Evolutionary conservation across 441 rosid species (phyloP).

Genomic region (Jatropha multifida): DNA sequence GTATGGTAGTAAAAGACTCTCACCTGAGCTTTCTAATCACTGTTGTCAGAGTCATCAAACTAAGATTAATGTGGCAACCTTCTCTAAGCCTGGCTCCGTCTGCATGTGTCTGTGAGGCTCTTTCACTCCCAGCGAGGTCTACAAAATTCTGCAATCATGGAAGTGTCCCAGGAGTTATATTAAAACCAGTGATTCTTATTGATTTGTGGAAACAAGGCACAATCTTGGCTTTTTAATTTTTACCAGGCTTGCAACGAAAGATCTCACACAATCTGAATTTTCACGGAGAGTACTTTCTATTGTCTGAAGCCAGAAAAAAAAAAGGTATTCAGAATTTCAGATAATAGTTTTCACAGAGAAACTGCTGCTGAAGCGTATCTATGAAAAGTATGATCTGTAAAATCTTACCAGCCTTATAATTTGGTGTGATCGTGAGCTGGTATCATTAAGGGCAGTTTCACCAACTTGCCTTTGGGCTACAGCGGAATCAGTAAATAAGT

Average conservation of each 20-base stretch:
- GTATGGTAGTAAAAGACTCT: slow-evolving; percentile 10
- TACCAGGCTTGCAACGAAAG: slow-evolving; percentile 96
- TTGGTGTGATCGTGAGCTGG: slow-evolving; percentile 96
- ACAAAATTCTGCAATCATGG: slow-evolving; percentile 78
- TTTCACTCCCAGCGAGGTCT: slow-evolving; percentile 98
- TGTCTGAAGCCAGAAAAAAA: slow-evolving; percentile 49
- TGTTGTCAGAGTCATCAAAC: slow-evolving; percentile 97
- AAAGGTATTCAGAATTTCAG: slow-evolving; percentile 10
- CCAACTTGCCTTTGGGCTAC: slow-evolving; percentile 99
- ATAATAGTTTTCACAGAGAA: slow-evolving; percentile 21
- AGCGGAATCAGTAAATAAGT: slow-evolving; percentile 19
- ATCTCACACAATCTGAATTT: slow-evolving; percentile 92
- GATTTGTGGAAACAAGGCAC: slow-evolving; percentile 2
- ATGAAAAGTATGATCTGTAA: slow-evolving; percentile 14
- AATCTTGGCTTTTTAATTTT: slow-evolving; percentile 6
- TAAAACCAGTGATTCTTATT: neutral
- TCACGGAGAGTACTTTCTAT: slow-evolving; percentile 91
- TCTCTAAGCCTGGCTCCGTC: slow-evolving; percentile 96
- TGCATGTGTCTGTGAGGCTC: slow-evolving; percentile 95
- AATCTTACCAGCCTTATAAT: slow-evolving; percentile 83
- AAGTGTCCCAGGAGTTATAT: slow-evolving; percentile 8
- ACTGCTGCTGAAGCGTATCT: neutral
- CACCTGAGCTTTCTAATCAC: slow-evolving; percentile 97
- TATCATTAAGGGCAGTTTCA: slow-evolving; percentile 95
- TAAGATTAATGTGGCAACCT: slow-evolving; percentile 98